Percentiles rank a stretch among this genome's conserved stretches.
Evolutionary conservation across 192 early-diverging fungal genomes (phyloP).

Genomic region (Entomortierella parvispora): DNA sequence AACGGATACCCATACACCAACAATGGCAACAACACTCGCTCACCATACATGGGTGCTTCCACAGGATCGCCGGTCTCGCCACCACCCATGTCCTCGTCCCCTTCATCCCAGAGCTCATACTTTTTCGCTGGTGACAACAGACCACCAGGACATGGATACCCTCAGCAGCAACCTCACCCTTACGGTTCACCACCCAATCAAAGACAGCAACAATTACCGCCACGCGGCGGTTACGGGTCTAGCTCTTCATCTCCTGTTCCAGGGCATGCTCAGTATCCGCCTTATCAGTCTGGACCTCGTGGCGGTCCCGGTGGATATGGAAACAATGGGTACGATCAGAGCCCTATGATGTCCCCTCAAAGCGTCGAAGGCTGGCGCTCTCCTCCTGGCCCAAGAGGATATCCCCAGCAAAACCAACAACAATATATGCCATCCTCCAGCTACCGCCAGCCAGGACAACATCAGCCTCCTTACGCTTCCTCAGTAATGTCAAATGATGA

Average conservation of each 20-base stretch:
- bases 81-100: conserved; percentile 24
- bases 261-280: conserved; percentile 7
- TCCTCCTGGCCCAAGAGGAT: conserved; percentile 39
- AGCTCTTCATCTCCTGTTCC: conserved; percentile 1
- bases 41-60: conserved; percentile 29
- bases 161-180: neutral
- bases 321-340: conserved; percentile 28
- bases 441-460: conserved; percentile 13
- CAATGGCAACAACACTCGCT: conserved; percentile 18
- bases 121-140: neutral
- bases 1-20: conserved; percentile 12
- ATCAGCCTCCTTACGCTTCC: conserved; percentile 12
- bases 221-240: neutral
- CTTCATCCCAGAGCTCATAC: conserved; percentile 25
- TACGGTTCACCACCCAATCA: conserved; percentile 9
- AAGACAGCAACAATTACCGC: conserved; percentile 12
- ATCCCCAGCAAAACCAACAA: conserved; percentile 10
- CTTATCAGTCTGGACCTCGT: conserved; percentile 7
- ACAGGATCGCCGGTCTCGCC: conserved; percentile 27
- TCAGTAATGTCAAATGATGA: conserved; percentile 26
- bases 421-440: conserved; percentile 15
- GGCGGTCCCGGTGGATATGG: conserved; percentile 17
- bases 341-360: conserved; percentile 44
- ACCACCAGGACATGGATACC: too few relatives aligned
- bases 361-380: conserved; percentile 47